Percentiles rank a stretch among this genome's conserved stretches.
These are phyloP conservation scores for Geranium brycei DNA, from an alignment of 345 rosid genomes.

Conservation along the genomic window DNA sequence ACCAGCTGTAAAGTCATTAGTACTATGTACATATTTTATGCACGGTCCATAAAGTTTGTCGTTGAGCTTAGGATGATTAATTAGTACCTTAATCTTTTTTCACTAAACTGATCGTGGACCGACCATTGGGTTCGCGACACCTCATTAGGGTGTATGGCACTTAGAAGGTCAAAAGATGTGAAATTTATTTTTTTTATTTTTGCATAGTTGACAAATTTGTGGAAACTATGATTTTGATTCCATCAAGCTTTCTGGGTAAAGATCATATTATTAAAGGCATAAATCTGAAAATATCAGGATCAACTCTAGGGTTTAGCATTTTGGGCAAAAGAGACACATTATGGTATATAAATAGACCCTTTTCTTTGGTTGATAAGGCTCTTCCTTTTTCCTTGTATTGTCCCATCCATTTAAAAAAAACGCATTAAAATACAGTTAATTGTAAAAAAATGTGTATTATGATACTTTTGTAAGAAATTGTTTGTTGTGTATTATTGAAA, in stretches of 20 bases:
- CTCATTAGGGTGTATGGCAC: not conserved
- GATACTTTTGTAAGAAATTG: too few relatives aligned
- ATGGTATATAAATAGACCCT: slow-evolving; percentile 3
- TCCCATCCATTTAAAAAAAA: slow-evolving; percentile 7
- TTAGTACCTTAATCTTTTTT: not conserved
- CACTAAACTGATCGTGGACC: not conserved
- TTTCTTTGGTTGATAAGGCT: slow-evolving; percentile 10
- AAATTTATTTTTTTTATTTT: not conserved
- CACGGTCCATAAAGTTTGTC: too few relatives aligned
- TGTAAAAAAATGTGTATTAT: too few relatives aligned
- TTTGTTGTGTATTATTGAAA: too few relatives aligned
- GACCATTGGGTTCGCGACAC: not conserved
- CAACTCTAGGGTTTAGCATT: slow-evolving; percentile 5
- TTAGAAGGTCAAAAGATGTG: slow-evolving; percentile 15
- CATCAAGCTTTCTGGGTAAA: slow-evolving; percentile 9
- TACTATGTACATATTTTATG: too few relatives aligned
- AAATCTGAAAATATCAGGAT: not conserved
- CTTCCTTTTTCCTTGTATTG: slow-evolving; percentile 5
- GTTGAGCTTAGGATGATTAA: not conserved
- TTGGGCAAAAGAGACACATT: slow-evolving; percentile 2
- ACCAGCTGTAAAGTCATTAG: too few relatives aligned
- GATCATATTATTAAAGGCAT: not conserved
- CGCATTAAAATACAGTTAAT: not conserved
- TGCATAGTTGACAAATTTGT: slow-evolving; percentile 14
- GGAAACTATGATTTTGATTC: slow-evolving; percentile 23